Conservation (phyloP, 2,329 filamentous ascomycete species). For the Gremmenia infestans region DNA sequence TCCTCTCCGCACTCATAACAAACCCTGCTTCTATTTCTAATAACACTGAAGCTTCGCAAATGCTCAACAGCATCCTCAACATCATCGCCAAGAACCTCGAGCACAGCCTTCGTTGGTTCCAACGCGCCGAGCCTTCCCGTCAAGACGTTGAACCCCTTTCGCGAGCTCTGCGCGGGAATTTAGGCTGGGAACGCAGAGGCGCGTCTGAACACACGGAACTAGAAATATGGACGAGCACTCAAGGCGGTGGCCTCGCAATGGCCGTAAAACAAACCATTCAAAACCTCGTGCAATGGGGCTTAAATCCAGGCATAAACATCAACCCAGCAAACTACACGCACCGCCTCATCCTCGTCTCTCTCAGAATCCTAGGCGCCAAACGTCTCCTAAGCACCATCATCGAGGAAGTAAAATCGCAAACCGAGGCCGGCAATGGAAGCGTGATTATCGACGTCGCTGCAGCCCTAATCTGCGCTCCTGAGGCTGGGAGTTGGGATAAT, state of each 20-base stretch:
- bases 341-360: slow-evolving; percentile 58
- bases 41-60: slow-evolving; percentile 54
- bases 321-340: slow-evolving; percentile 67
- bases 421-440: slow-evolving; percentile 52
- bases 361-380: slow-evolving; percentile 57
- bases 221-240: slow-evolving; percentile 58
- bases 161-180: slow-evolving; percentile 55
- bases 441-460: slow-evolving; percentile 65
- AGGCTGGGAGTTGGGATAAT: slow-evolving; percentile 35
- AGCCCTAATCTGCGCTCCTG: slow-evolving; percentile 64
- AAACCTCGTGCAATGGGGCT: slow-evolving; percentile 61
- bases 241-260: slow-evolving; percentile 50
- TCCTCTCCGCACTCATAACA: slow-evolving; percentile 67
- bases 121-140: slow-evolving; percentile 60
- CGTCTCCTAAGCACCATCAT: slow-evolving; percentile 57
- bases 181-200: slow-evolving; percentile 54
- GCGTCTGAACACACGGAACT: slow-evolving; percentile 62
- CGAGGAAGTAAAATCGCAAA: slow-evolving; percentile 62
- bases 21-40: slow-evolving; percentile 61
- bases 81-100: slow-evolving; percentile 67
- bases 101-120: slow-evolving; percentile 60
- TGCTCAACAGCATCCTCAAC: slow-evolving; percentile 67
- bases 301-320: slow-evolving; percentile 48
- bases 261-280: slow-evolving; percentile 58
- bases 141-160: slow-evolving; percentile 67